phyloP scores from a whole-genome alignment of 1,284 basidiomycete genomes.

The Moniliophthora roreri region DNA sequence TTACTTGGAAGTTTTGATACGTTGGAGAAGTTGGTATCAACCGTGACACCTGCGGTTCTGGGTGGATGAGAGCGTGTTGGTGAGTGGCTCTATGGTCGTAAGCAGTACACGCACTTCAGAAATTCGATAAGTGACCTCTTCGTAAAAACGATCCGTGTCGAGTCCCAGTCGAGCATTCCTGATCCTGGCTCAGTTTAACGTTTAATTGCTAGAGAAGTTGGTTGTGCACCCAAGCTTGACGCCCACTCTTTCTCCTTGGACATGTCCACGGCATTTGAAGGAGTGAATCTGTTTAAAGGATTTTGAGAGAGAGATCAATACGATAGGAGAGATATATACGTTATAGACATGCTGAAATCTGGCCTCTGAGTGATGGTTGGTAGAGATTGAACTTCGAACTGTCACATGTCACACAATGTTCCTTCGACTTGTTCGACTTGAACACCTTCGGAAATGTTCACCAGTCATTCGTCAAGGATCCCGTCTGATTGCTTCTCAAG shows the following conservation, averaged over 20 bases:
- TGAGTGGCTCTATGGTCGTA: constrained; percentile 12
- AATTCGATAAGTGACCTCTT: constrained; percentile 73
- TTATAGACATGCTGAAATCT: constrained; percentile 12
- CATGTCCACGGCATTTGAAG: constrained; percentile 50
- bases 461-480: not conserved
- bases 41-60: constrained; percentile 67
- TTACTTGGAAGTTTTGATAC: constrained; percentile 70
- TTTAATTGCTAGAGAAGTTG: not conserved
- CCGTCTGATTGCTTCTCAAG: constrained; percentile 15
- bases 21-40: constrained; percentile 70
- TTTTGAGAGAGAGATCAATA: not conserved
- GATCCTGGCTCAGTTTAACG: not conserved
- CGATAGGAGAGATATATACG: constrained; percentile 11
- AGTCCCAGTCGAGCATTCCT: constrained; percentile 80
- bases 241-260: constrained; percentile 71
- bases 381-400: too few species aligned
- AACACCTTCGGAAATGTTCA: not conserved
- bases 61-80: constrained; percentile 20
- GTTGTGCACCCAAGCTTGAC: constrained; percentile 50
- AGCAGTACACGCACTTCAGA: constrained; percentile 50
- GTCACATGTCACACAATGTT: not conserved
- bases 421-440: not conserved
- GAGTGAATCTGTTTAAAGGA: constrained; percentile 50
- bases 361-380: not conserved
- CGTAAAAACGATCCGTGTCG: constrained; percentile 69